Evolutionary conservation across 208 protist species (phyloP).

Genomic region (Acanthamoeba quina): DNA sequence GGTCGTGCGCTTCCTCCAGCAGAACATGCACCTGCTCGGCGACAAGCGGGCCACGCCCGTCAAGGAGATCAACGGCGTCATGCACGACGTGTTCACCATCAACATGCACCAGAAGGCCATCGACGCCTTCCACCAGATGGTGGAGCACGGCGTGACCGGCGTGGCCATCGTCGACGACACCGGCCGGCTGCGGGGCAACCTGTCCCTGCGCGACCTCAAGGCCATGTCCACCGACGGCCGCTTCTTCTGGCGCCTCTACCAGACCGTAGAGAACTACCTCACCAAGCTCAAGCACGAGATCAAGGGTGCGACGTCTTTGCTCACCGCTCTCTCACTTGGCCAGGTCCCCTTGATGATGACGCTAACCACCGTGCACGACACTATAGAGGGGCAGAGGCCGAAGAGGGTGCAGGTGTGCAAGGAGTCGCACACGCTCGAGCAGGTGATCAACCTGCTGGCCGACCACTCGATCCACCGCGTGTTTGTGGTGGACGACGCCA

Average conservation of each 20-base stretch:
- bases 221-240: constrained; percentile 46
- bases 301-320: neutral
- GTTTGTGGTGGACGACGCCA: constrained; percentile 36
- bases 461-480: constrained; percentile 57
- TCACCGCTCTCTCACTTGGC: neutral
- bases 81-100: constrained; percentile 36
- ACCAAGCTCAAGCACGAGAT: constrained; percentile 1
- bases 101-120: constrained; percentile 17
- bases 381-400: neutral
- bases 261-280: constrained; percentile 24
- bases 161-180: constrained; percentile 52
- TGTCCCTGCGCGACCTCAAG: constrained; percentile 44
- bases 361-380: no score
- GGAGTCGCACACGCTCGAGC: neutral
- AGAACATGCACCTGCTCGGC: constrained; percentile 34
- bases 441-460: constrained; percentile 38
- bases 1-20: constrained; percentile 54
- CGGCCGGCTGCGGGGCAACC: neutral
- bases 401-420: constrained; percentile 35
- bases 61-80: neutral
- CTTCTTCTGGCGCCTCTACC: constrained; percentile 63
- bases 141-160: neutral
- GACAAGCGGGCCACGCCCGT: neutral
- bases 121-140: constrained; percentile 49
- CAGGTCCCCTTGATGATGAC: neutral